A percentile compares a stretch with the other conserved stretches of the same genome.
Evolutionary conservation across 768 basidiomycete genomes (phyloP).

Genomic region (Tulasnella calospora): DNA sequence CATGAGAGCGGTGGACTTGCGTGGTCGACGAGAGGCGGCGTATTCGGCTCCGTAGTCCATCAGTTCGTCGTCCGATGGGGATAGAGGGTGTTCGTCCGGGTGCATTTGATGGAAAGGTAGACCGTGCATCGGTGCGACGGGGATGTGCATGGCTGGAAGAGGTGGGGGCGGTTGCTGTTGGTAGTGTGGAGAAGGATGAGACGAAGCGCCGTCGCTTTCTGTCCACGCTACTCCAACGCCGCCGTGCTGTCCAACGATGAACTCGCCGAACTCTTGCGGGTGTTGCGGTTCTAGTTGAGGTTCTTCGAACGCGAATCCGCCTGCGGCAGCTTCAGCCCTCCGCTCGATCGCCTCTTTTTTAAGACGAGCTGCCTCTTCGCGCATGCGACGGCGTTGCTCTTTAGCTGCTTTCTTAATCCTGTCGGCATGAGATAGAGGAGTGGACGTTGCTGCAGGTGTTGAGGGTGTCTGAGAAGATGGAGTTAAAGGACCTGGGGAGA

Average conservation of each 20-base stretch:
- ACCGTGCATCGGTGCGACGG: not conserved
- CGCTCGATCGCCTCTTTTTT: not conserved
- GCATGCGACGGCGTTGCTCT: constrained; percentile 11
- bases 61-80: not conserved
- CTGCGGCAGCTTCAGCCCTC: constrained; percentile 14
- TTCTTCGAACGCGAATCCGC: not conserved
- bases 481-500: not conserved
- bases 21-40: not conserved
- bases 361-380: not conserved
- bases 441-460: not conserved
- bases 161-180: not conserved
- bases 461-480: not conserved
- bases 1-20: not conserved
- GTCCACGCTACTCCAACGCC: constrained; percentile 3
- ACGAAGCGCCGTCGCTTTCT: not conserved
- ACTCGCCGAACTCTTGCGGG: constrained; percentile 13
- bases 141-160: not conserved
- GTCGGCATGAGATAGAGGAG: not conserved
- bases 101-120: not conserved
- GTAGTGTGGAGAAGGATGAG: not conserved
- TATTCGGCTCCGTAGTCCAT: constrained; percentile 5
- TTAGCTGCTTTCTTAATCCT: not conserved
- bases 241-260: not conserved
- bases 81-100: not conserved
- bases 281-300: not conserved